phyloP scores from a whole-genome alignment of 2,329 filamentous ascomycete genomes.

The Alternaria rosae region DNA sequence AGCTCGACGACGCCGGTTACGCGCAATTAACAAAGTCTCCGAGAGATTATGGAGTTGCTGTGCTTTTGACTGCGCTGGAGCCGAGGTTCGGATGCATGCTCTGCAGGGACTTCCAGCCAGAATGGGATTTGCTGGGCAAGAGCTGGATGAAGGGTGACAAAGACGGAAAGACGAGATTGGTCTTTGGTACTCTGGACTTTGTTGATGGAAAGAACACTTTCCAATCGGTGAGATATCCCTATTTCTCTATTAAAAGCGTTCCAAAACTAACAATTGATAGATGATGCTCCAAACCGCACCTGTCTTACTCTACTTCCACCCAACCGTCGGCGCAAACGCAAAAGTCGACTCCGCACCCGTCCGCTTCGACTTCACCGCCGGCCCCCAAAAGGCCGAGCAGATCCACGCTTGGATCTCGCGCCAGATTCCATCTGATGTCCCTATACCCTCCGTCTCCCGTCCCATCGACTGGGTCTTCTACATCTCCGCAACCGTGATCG shows the following conservation, averaged over 20 bases:
- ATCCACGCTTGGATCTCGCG: conserved; percentile 80
- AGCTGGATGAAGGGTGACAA: conserved; percentile 90
- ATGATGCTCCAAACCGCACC: conserved; percentile 93
- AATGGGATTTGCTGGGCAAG: conserved; percentile 86
- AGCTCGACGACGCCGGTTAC: conserved; percentile 80
- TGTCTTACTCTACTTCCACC: conserved; percentile 84
- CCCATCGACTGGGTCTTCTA: conserved; percentile 88
- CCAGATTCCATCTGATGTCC: conserved; percentile 71
- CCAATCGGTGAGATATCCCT: conserved; percentile 71
- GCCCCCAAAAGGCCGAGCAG: conserved; percentile 76
- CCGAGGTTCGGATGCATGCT: conserved; percentile 82
- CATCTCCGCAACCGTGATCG: conserved; percentile 69
- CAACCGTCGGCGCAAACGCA: conserved; percentile 82
- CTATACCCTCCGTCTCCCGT: conserved; percentile 78
- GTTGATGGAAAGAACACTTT: conserved; percentile 83
- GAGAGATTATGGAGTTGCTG: conserved; percentile 81
- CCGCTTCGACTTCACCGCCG: conserved; percentile 84
- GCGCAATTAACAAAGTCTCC: conserved; percentile 76
- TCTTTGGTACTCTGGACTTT: conserved; percentile 91
- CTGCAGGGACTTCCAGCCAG: conserved; percentile 90
- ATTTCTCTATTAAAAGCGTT: fast-evolving
- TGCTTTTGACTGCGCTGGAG: conserved; percentile 88
- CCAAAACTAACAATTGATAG: conserved; percentile 56
- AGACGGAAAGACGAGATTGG: conserved; percentile 71
- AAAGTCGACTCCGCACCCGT: conserved; percentile 71